These are phyloP conservation scores for Termitomyces sp. DNA, from an alignment of 1,284 basidiomycete species.

Conservation along the genomic window DNA sequence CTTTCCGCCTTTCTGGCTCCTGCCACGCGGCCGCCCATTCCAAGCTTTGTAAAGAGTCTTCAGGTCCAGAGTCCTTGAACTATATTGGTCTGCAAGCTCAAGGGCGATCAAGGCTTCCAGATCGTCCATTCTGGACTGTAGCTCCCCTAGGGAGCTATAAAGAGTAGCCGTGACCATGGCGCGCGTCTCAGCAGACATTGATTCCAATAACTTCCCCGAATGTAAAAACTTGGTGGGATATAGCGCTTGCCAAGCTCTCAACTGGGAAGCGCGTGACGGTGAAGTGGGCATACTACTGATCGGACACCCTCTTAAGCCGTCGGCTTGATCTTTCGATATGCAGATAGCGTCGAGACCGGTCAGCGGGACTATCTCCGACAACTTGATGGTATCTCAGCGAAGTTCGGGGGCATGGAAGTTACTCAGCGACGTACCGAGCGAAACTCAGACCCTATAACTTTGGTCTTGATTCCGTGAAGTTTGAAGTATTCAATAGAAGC, in stretches of 20 bases:
- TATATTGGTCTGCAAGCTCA: slow-evolving; percentile 16
- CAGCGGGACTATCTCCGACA: slow-evolving; percentile 36
- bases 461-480: slow-evolving; percentile 36
- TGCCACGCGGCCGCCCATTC: background rate
- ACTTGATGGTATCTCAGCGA: slow-evolving; percentile 24
- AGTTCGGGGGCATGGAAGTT: background rate
- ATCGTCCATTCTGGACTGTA: slow-evolving; percentile 19
- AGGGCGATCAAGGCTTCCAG: slow-evolving; percentile 14
- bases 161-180: slow-evolving; percentile 13
- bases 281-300: slow-evolving; percentile 20
- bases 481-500: slow-evolving; percentile 43
- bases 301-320: slow-evolving; percentile 24
- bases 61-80: slow-evolving; percentile 16
- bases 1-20: background rate
- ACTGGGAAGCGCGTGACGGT: slow-evolving; percentile 21
- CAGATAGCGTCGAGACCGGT: slow-evolving; percentile 37
- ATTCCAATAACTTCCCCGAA: slow-evolving; percentile 15
- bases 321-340: slow-evolving; percentile 32
- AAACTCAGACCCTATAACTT: slow-evolving; percentile 39
- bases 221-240: slow-evolving; percentile 27
- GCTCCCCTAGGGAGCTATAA: slow-evolving; percentile 15
- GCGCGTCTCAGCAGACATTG: slow-evolving; percentile 19
- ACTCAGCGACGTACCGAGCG: slow-evolving; percentile 29
- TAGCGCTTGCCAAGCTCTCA: slow-evolving; percentile 31
- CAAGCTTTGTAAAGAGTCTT: slow-evolving; percentile 8